Evolutionary conservation across 441 rosid species (phyloP), one percentile per base, ranked within the genome.

Genomic region (Populus trichocarpa): DNA sequence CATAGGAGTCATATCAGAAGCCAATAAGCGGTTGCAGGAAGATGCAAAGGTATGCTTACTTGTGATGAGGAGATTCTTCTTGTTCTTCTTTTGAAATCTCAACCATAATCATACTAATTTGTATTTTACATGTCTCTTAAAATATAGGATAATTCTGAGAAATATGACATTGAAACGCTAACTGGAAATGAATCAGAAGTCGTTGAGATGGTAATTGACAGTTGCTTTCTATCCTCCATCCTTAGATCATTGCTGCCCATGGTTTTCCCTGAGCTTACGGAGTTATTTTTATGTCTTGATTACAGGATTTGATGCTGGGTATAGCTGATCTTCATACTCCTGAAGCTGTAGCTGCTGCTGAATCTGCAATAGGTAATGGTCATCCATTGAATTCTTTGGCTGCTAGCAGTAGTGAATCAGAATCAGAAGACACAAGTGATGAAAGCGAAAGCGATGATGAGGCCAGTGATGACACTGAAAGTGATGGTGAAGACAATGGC

Each of bases 241-340:
- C 23, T 57, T 2, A 59, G 2, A 59, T 59, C 8, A 25, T 8
- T 59, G 64, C 64, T 59, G 23, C 64, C 25, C 10, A n/a, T 20
- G 64, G 25, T 59, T 59, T 59, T 59, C 6, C n/a, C 77, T 18
- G 18, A 18, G 20, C 36, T 8, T 68, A 16, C 18, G 59, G 6
- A 57, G 69, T 70, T 57, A 35, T 26, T 9, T 13, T 20, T 14
- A 8, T 73, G 59, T 42, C 16, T 63, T 42, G 8, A 74, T 77
- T 23, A 74, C 82, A 89, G 90, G 88, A 92, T 79, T 82, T 92
- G 87, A 89, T 87, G 94, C 82, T 89, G 4, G 93, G 94, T 26
- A 78, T 95, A 2, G 92, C 93, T 76, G 99, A 92, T 92, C 99
- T 95, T 81, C 89, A 91, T 69, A 91, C 96, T 3, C 89, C 92